Evolutionary conservation across 2,329 filamentous ascomycete species (phyloP).

Genomic region (Aureobasidium mangrovei): DNA sequence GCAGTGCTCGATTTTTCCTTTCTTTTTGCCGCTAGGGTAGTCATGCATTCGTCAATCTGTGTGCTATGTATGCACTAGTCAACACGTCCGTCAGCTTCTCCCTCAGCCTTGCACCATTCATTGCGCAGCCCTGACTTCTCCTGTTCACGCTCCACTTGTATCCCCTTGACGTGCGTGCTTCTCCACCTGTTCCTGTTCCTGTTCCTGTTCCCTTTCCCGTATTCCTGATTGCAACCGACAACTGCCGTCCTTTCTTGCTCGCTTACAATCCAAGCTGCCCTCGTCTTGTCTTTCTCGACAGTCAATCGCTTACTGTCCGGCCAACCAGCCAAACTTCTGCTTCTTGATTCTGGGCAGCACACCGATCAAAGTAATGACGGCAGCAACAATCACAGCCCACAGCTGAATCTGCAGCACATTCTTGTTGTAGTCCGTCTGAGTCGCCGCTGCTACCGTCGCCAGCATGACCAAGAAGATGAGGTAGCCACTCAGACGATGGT

Average conservation of each 20-base stretch:
- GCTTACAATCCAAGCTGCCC: background rate
- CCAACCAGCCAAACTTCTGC: constrained; percentile 59
- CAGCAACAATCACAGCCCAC: constrained; percentile 64
- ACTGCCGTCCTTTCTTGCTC: too few relatives aligned
- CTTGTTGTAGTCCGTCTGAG: constrained; percentile 64
- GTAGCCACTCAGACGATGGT: constrained; percentile 75
- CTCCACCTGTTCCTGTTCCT: constrained; percentile 9
- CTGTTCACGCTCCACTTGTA: constrained; percentile 6
- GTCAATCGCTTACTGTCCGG: background rate
- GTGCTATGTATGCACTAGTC: background rate
- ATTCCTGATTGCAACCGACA: background rate
- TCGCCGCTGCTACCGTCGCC: constrained; percentile 65
- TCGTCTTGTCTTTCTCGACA: background rate
- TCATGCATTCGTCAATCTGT: background rate
- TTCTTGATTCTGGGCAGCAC: constrained; percentile 71
- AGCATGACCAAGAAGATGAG: constrained; percentile 60
- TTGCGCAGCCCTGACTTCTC: background rate
- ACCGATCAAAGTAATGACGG: constrained; percentile 59
- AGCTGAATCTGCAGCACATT: constrained; percentile 61
- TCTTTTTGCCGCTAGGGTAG: background rate
- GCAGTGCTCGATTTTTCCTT: background rate
- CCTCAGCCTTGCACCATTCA: background rate
- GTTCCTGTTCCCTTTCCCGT: constrained; percentile 1
- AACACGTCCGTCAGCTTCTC: background rate
- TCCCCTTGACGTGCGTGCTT: constrained; percentile 4